Conservation (phyloP, 805 yeast genomes). For the Cyberlindnera veronae region DNA sequence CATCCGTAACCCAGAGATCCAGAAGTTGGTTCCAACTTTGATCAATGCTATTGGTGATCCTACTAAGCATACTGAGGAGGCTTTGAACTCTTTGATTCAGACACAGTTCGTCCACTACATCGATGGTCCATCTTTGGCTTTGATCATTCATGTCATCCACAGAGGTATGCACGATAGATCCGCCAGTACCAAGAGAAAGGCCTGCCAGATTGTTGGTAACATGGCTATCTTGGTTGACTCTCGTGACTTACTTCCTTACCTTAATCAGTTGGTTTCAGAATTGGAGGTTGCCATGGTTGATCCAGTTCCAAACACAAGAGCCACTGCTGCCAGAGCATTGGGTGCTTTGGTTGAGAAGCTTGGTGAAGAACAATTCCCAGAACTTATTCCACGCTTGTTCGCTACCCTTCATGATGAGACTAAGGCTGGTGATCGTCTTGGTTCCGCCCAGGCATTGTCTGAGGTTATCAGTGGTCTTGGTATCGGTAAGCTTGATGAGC, state of each 20-base stretch:
- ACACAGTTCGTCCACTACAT: constrained; percentile 97
- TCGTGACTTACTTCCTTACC: constrained; percentile 79
- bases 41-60: constrained; percentile 96
- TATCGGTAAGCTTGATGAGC: constrained; percentile 77
- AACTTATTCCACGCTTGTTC: constrained; percentile 75
- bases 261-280: constrained; percentile 72
- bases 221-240: constrained; percentile 95
- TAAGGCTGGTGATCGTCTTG: constrained; percentile 87
- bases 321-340: constrained; percentile 95
- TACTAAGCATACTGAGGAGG: constrained; percentile 81
- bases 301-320: constrained; percentile 95
- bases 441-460: constrained; percentile 94
- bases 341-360: constrained; percentile 95
- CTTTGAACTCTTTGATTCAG: constrained; percentile 77
- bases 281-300: constrained; percentile 95
- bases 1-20: constrained; percentile 95
- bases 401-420: constrained; percentile 71
- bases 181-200: constrained; percentile 87
- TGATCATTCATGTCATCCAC: constrained; percentile 90
- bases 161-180: constrained; percentile 94
- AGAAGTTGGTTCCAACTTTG: constrained; percentile 79
- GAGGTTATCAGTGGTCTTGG: constrained; percentile 95
- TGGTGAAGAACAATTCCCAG: constrained; percentile 96
- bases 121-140: constrained; percentile 96
- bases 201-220: constrained; percentile 97